Conservation (phyloP, 345 rosid genomes). For the Clausena lansium region DNA sequence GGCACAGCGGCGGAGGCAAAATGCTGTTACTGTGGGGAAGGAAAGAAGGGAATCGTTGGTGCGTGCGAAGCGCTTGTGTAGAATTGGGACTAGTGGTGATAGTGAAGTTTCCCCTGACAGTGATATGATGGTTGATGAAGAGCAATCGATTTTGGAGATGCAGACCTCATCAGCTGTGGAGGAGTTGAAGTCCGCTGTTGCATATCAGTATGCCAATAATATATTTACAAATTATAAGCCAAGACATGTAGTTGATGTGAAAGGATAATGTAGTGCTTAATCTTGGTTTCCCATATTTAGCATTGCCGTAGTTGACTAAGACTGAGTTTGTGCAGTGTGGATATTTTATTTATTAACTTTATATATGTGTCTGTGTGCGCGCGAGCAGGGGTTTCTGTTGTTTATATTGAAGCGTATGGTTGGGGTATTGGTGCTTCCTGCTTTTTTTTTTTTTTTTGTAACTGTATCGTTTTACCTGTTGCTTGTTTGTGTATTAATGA, state of each 20-base stretch:
- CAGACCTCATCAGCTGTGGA: conserved; percentile 66
- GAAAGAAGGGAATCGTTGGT: conserved; percentile 86
- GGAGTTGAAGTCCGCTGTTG: conserved; percentile 68
- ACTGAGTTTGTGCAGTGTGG: background rate
- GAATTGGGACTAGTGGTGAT: conserved; percentile 61
- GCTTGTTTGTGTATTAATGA: background rate
- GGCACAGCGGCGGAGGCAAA: conserved; percentile 79
- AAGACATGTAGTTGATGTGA: background rate
- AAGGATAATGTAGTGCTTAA: too few relatives aligned
- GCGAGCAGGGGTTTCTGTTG: too few relatives aligned
- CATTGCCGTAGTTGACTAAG: background rate
- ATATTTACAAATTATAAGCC: background rate
- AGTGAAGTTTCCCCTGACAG: conserved; percentile 35
- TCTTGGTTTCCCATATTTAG: background rate
- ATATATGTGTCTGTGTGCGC: too few relatives aligned
- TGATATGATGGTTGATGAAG: conserved; percentile 83
- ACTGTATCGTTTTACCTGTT: background rate
- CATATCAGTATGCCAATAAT: conserved; percentile 56
- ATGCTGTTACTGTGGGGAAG: conserved; percentile 82
- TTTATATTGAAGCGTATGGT: background rate
- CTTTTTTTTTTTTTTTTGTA: background rate
- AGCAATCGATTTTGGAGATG: conserved; percentile 63
- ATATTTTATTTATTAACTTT: too few relatives aligned
- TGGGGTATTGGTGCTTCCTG: background rate
- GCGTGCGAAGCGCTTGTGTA: conserved; percentile 82